Evolutionary conservation across 306 rosid species (phyloP).

Genomic region (Neltuma alba): DNA sequence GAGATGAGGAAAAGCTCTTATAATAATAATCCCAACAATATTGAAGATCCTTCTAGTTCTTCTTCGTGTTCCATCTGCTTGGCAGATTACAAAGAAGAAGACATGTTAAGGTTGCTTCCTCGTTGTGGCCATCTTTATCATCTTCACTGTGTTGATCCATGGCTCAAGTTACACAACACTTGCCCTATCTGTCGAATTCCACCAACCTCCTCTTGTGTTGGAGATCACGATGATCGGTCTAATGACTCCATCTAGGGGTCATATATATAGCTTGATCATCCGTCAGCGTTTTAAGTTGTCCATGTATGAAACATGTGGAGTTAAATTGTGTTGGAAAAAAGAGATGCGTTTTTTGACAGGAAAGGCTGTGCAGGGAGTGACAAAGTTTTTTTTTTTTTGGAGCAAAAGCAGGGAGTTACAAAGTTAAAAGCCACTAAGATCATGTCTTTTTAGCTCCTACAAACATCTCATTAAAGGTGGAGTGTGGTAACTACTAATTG

Average conservation of each 20-base stretch:
- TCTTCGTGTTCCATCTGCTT: conserved; percentile 56
- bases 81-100: conserved; percentile 54
- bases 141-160: conserved; percentile 49
- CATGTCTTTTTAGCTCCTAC: too few species aligned
- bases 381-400: too few species aligned
- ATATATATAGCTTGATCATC: background rate
- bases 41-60: conserved; percentile 6
- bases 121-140: conserved; percentile 52
- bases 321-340: too few species aligned
- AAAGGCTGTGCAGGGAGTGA: too few species aligned
- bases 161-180: conserved; percentile 49
- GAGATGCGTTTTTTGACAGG: too few species aligned
- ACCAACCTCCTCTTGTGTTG: background rate
- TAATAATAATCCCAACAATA: background rate
- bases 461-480: too few species aligned
- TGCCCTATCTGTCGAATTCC: conserved; percentile 61
- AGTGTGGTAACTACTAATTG: too few species aligned
- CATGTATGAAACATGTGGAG: too few species aligned
- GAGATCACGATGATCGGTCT: background rate
- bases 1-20: conserved; percentile 9
- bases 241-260: background rate
- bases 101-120: conserved; percentile 47
- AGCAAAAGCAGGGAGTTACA: too few species aligned
- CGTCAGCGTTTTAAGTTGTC: background rate
- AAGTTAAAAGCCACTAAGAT: too few species aligned